These are phyloP conservation scores for Didymella lethalis DNA, from an alignment of 2,329 filamentous ascomycete genomes.

Conservation along the genomic window DNA sequence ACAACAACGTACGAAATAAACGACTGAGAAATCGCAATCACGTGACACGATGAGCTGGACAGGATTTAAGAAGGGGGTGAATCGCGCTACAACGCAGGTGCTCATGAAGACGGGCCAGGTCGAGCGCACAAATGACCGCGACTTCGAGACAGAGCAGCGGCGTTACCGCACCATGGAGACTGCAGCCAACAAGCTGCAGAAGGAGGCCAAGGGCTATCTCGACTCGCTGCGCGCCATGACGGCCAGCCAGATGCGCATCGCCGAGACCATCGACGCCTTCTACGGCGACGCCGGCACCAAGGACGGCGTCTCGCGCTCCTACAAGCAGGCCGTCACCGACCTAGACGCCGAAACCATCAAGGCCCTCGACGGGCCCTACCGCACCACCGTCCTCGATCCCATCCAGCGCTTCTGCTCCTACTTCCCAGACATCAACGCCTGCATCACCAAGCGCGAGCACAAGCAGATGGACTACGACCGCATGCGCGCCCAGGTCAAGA, in stretches of 20 bases:
- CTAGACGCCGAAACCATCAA: slow-evolving; percentile 98
- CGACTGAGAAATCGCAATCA: too few relatives aligned
- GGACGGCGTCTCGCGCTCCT: slow-evolving; percentile 94
- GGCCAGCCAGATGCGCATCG: slow-evolving; percentile 98
- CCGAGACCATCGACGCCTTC: slow-evolving; percentile 98
- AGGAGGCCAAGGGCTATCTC: slow-evolving; percentile 97
- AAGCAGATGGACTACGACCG: slow-evolving; percentile 98
- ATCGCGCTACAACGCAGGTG: slow-evolving; percentile 97
- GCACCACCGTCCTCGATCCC: slow-evolving; percentile 91
- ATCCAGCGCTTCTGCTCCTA: slow-evolving; percentile 97
- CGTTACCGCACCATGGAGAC: slow-evolving; percentile 98
- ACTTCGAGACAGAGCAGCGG: slow-evolving; percentile 97
- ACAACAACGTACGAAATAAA: too few relatives aligned
- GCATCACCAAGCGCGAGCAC: slow-evolving; percentile 98
- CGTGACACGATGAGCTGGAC: slow-evolving; percentile 59
- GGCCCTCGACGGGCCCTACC: slow-evolving; percentile 93
- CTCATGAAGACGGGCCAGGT: slow-evolving; percentile 99
- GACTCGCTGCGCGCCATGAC: slow-evolving; percentile 99
- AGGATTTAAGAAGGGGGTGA: slow-evolving; percentile 97
- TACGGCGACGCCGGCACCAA: slow-evolving; percentile 95
- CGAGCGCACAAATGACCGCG: slow-evolving; percentile 97
- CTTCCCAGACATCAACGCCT: slow-evolving; percentile 98
- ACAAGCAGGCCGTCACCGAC: slow-evolving; percentile 98
- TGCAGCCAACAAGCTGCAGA: slow-evolving; percentile 88
- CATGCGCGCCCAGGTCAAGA: slow-evolving; percentile 94